A percentile compares a stretch with the other conserved stretches of the same genome.
These are phyloP conservation scores for Geranomyces variabilis DNA, from an alignment of 192 early-diverging fungal species.

Conservation along the genomic window DNA sequence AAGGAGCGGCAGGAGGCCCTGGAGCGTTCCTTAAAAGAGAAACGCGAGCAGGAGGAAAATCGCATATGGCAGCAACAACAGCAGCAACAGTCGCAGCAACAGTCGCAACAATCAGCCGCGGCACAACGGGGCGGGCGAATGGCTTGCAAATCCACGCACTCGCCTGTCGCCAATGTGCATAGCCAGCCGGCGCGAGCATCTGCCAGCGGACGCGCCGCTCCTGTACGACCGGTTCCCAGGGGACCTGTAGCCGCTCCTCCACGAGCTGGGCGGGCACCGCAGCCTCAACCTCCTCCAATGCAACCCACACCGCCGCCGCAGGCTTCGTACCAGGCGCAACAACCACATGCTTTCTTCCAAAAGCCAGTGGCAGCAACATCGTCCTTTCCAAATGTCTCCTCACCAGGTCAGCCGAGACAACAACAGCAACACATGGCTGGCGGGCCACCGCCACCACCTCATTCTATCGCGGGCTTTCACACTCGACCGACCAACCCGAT, in stretches of 20 bases:
- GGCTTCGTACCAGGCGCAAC: too few species aligned
- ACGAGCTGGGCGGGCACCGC: too few species aligned
- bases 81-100: neutral
- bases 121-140: neutral
- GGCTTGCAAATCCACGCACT: too few species aligned
- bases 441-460: neutral
- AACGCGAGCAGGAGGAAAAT: conserved; percentile 26
- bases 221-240: too few species aligned
- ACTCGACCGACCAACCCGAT: neutral
- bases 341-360: neutral
- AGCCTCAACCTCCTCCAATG: too few species aligned
- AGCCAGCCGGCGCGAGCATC: too few species aligned
- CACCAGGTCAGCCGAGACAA: neutral
- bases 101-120: neutral
- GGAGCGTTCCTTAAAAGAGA: conserved; percentile 33
- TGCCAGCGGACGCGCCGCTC: too few species aligned
- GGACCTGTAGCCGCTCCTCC: too few species aligned
- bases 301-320: too few species aligned
- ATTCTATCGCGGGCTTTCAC: neutral
- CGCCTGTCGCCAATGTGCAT: too few species aligned
- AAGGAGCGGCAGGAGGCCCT: conserved; percentile 49
- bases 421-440: neutral
- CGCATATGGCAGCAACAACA: conserved; percentile 8
- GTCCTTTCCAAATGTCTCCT: neutral
- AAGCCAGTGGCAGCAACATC: neutral